A percentile compares a stretch with the other conserved stretches of the same genome.
Evolutionary conservation across 129 eudicot genomes (phyloP).

Genomic region (Flaveria bidentis): DNA sequence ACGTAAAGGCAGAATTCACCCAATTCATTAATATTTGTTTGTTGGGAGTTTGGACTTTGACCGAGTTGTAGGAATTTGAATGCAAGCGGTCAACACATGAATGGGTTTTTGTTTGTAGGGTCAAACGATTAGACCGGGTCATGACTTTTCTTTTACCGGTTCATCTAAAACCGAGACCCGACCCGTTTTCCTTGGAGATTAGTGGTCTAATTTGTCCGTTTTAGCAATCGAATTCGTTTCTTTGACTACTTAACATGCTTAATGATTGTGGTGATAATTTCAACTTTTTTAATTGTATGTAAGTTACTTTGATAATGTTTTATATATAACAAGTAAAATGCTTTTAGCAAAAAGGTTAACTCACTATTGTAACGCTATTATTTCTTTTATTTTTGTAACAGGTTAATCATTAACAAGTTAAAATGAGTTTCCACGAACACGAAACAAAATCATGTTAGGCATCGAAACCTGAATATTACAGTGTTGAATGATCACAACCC

Average conservation of each 20-base stretch:
- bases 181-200: not conserved
- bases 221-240: not conserved
- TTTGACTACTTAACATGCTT: not conserved
- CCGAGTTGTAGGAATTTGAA: conserved; percentile 1
- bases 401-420: too few relatives aligned
- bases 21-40: not conserved
- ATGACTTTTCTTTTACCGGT: not conserved
- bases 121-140: not conserved
- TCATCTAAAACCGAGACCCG: not conserved
- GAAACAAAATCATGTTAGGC: too few relatives aligned
- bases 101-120: not conserved
- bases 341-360: too few relatives aligned
- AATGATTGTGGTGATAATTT: not conserved
- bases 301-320: too few relatives aligned
- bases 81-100: not conserved
- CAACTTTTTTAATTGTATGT: not conserved
- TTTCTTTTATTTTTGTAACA: too few relatives aligned
- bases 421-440: too few relatives aligned
- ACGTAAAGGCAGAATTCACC: not conserved
- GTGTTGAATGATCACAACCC: too few relatives aligned
- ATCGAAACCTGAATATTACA: too few relatives aligned
- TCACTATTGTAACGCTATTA: too few relatives aligned
- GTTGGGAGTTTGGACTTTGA: conserved; percentile 1
- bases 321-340: too few relatives aligned
- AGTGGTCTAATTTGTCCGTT: not conserved